Evolutionary conservation across 495 filamentous ascomycete genomes (phyloP).

Genomic region (Entonaema liquescens): DNA sequence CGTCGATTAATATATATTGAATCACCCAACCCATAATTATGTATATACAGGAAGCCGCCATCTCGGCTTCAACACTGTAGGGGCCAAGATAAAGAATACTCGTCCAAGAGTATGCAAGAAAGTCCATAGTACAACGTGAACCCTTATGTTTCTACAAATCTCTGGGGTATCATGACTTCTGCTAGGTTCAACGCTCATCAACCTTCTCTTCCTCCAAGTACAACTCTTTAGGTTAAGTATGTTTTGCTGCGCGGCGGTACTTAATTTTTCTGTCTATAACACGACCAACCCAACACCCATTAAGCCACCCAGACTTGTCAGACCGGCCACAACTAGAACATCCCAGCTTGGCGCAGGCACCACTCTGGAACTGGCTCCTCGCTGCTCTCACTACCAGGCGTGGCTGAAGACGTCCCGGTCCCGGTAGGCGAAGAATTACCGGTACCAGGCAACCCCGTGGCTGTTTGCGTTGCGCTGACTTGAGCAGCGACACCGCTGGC

Average conservation of each 20-base stretch:
- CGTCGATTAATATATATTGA: not conserved
- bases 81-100: not conserved
- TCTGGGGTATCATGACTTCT: constrained; percentile 1
- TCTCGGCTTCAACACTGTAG: not conserved
- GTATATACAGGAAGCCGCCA: not conserved
- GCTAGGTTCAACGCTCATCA: not conserved
- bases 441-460: constrained; percentile 23
- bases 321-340: constrained; percentile 29
- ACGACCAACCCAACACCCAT: constrained; percentile 41
- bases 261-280: constrained; percentile 23
- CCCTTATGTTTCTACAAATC: not conserved
- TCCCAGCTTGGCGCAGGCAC: constrained; percentile 33
- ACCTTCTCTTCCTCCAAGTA: not conserved
- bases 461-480: constrained; percentile 24
- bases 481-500: constrained; percentile 50
- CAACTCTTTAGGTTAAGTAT: not conserved
- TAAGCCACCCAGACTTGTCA: constrained; percentile 38
- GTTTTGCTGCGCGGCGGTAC: not conserved
- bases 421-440: not conserved
- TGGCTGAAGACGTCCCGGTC: constrained; percentile 20
- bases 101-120: not conserved
- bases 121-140: not conserved
- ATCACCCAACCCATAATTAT: not conserved
- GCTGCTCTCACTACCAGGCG: constrained; percentile 4
- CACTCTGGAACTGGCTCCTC: constrained; percentile 18